These are phyloP conservation scores for Lathyrus oleraceus DNA, from an alignment of 306 rosid genomes.

Conservation along the genomic window DNA sequence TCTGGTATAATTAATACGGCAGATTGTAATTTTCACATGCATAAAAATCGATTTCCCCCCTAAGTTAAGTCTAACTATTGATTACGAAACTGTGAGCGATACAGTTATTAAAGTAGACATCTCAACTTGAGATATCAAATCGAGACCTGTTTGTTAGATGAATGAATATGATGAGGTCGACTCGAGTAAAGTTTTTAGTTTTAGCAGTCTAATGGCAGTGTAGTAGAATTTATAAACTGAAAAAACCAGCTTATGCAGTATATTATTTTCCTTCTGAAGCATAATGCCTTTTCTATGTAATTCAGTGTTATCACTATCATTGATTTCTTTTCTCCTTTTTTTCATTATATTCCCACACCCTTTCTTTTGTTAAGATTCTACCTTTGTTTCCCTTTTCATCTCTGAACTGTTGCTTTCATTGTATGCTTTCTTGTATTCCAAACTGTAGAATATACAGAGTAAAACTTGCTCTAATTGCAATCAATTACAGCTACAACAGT, in stretches of 20 bases:
- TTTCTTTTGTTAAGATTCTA: background rate
- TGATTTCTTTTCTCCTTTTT: background rate
- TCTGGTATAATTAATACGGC: background rate
- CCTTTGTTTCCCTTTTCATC: background rate
- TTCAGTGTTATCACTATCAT: background rate
- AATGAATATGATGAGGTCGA: background rate
- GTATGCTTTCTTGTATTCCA: background rate
- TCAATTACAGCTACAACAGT: too few relatives aligned
- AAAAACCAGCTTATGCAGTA: background rate
- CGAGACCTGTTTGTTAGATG: background rate
- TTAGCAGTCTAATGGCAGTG: background rate
- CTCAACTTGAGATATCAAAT: background rate
- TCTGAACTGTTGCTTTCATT: background rate
- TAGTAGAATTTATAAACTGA: background rate
- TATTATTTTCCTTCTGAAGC: conserved; percentile 4
- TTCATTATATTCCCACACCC: background rate
- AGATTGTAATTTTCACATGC: background rate
- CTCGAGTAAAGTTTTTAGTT: background rate
- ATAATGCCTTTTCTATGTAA: background rate
- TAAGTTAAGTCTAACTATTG: background rate
- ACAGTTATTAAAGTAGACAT: background rate
- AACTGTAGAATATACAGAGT: background rate
- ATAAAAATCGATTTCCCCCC: background rate
- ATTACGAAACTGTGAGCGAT: background rate
- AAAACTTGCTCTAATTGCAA: background rate